A percentile compares a stretch with the other conserved stretches of the same genome.
Evolutionary conservation across 768 basidiomycete genomes (phyloP).

Genomic region (Crucibulum laeve): DNA sequence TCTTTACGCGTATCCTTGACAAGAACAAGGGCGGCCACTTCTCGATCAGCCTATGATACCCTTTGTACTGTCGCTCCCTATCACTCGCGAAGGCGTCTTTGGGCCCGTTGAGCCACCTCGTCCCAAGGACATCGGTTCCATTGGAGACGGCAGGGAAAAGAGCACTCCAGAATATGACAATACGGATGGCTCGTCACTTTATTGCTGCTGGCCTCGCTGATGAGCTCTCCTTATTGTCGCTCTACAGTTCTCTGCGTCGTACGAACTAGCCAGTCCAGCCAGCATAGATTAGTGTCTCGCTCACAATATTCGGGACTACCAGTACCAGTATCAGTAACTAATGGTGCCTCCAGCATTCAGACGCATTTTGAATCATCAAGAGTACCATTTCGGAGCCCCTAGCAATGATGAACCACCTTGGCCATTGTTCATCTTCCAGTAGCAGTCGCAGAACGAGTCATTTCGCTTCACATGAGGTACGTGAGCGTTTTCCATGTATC

Average conservation of each 20-base stretch:
- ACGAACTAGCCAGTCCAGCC: conserved; percentile 18
- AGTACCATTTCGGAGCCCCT: conserved; percentile 18
- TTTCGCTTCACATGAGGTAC: conserved; percentile 47
- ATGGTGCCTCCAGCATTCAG: conserved; percentile 24
- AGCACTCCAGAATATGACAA: conserved; percentile 53
- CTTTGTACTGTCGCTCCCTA: conserved; percentile 19
- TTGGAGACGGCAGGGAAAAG: conserved; percentile 77
- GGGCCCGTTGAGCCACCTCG: conserved; percentile 32
- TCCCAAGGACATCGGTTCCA: conserved; percentile 59
- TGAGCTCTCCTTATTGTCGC: conserved; percentile 17
- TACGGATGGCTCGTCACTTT: conserved; percentile 32
- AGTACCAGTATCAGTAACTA: conserved; percentile 19
- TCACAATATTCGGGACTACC: conserved; percentile 19
- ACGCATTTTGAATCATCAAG: conserved; percentile 29
- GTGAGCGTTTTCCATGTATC: conserved; percentile 15
- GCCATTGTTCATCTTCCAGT: conserved; percentile 24
- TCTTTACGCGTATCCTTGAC: no score
- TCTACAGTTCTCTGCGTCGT: conserved; percentile 29
- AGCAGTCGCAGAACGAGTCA: conserved; percentile 17
- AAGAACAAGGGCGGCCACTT: no score
- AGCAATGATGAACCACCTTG: conserved; percentile 22
- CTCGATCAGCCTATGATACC: no score
- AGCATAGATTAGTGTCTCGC: conserved; percentile 35
- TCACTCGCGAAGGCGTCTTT: conserved; percentile 62
- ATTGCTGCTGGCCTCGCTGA: conserved; percentile 12